Evolutionary conservation across 352 stramenopile genomes (phyloP).

Genomic region (Globisporangium apiculatum): DNA sequence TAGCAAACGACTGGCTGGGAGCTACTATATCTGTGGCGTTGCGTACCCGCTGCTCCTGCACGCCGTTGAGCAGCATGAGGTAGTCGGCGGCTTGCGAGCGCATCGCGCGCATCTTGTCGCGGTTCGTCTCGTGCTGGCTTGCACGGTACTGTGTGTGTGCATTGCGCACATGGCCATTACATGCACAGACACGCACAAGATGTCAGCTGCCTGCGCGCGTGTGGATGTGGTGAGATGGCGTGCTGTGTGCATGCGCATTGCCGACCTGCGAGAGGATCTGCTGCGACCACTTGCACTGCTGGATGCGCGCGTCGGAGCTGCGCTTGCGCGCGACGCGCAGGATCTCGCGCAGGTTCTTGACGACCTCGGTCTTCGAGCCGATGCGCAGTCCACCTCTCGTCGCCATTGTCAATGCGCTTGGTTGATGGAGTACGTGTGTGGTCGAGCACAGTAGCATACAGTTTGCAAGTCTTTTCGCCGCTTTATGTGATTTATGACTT

Average conservation of each 20-base stretch:
- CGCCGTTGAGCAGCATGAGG: slow-evolving; percentile 54
- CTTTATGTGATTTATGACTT: no score
- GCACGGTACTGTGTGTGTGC: slow-evolving; percentile 45
- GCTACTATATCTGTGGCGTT: neutral
- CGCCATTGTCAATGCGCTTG: slow-evolving; percentile 31
- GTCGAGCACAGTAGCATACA: no score
- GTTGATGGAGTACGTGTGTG: neutral
- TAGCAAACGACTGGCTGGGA: neutral
- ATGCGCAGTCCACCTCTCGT: slow-evolving; percentile 49
- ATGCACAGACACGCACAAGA: no score
- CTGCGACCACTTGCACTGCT: slow-evolving; percentile 63
- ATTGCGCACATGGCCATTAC: neutral
- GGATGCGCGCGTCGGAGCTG: slow-evolving; percentile 35
- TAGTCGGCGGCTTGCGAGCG: slow-evolving; percentile 67
- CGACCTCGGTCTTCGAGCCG: slow-evolving; percentile 72
- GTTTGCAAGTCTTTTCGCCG: no score
- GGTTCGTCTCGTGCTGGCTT: slow-evolving; percentile 68
- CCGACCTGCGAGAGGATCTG: slow-evolving; percentile 64
- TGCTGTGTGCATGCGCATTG: neutral
- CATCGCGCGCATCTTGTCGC: slow-evolving; percentile 59
- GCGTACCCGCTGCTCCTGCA: slow-evolving; percentile 70
- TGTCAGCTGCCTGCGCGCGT: no score
- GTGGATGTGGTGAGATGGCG: no score
- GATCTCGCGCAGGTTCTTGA: slow-evolving; percentile 72
- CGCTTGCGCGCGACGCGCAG: slow-evolving; percentile 58